Conservation (phyloP, 2,329 filamentous ascomycete genomes). For the Aureobasidium sp. region DNA sequence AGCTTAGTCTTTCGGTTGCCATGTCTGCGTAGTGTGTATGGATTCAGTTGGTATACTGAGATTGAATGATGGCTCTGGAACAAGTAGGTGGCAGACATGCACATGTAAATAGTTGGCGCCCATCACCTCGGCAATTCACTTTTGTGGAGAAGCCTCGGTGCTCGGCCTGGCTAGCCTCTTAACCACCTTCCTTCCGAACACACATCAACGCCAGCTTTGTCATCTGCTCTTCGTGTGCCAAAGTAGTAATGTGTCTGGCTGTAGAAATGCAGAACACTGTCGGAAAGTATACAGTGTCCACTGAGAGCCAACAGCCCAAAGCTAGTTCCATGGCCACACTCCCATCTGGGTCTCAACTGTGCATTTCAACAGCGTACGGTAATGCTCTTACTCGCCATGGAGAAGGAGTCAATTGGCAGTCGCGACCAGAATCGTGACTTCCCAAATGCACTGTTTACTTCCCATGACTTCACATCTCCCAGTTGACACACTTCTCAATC, state of each 20-base stretch:
- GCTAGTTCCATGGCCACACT: not conserved
- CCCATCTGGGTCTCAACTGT: not conserved
- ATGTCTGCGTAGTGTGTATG: conserved; percentile 37
- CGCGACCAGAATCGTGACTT: not conserved
- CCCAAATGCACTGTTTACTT: not conserved
- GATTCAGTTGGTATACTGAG: not conserved
- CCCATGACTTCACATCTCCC: not conserved
- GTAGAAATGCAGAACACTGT: not conserved
- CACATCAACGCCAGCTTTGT: not conserved
- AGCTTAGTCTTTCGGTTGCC: conserved; percentile 79
- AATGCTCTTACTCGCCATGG: not conserved
- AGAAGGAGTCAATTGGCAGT: not conserved
- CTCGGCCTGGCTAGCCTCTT: not conserved
- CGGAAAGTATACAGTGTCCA: not conserved
- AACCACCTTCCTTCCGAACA: not conserved
- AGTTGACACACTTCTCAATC: not conserved
- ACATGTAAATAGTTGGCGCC: conserved; percentile 2
- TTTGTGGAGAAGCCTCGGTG: conserved; percentile 9
- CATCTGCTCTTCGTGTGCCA: not conserved
- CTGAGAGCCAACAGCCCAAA: not conserved
- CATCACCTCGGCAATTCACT: not conserved
- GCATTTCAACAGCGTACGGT: not conserved
- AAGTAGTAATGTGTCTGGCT: not conserved
- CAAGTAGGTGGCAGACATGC: not conserved
- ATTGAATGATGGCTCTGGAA: not conserved